These are phyloP conservation scores for Grosmannia clavigera DNA, from an alignment of 2,329 filamentous ascomycete species.

Conservation along the genomic window DNA sequence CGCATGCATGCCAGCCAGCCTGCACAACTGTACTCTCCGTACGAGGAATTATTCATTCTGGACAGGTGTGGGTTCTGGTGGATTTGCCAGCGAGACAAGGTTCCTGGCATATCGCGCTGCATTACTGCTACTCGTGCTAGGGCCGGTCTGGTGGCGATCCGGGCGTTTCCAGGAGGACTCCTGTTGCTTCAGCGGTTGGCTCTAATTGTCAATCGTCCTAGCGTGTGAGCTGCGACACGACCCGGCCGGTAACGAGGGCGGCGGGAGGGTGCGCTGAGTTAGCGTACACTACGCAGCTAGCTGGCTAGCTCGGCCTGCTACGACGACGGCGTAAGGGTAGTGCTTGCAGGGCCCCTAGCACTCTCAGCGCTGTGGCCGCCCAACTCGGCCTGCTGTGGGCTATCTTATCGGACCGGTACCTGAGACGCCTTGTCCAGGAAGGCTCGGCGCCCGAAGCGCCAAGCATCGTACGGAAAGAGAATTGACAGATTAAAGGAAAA, in stretches of 20 bases:
- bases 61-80: too few species aligned
- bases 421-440: neutral
- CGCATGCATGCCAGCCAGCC: too few species aligned
- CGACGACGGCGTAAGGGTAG: neutral
- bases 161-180: neutral
- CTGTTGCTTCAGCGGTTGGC: neutral
- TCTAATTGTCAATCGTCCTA: conserved; percentile 4
- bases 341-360: neutral
- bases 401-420: too few species aligned
- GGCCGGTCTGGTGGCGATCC: neutral
- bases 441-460: neutral
- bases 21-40: too few species aligned
- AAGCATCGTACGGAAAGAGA: too few species aligned
- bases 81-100: too few species aligned
- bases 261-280: conserved; percentile 9
- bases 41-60: too few species aligned
- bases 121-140: too few species aligned
- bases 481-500: too few species aligned
- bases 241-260: conserved; percentile 11
- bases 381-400: too few species aligned
- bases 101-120: too few species aligned
- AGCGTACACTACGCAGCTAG: conserved; percentile 4
- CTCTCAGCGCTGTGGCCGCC: too few species aligned
- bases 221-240: conserved; percentile 10
- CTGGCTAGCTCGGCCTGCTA: neutral